Percentiles rank a stretch among this genome's conserved stretches.
These are phyloP conservation scores for Termitomyces sp. DNA, from an alignment of 768 basidiomycete species.

Conservation along the genomic window DNA sequence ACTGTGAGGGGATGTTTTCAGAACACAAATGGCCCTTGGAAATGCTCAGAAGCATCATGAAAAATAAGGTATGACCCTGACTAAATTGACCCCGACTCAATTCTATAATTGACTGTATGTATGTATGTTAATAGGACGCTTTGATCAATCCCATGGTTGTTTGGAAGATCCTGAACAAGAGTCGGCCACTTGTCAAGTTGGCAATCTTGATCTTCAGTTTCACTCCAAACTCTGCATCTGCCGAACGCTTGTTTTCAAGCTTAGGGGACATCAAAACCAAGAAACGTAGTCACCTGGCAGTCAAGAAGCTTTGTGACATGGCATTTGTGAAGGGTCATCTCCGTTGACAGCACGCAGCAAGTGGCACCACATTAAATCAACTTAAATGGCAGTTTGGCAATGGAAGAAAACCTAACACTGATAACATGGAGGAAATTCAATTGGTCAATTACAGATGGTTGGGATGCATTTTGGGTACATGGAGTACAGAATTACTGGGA, in stretches of 20 bases:
- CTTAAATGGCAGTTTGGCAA: too few relatives aligned
- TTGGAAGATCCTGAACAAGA: conserved; percentile 8
- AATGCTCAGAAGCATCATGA: neutral
- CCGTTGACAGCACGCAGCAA: too few relatives aligned
- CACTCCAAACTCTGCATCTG: conserved; percentile 11
- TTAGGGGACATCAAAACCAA: conserved; percentile 10
- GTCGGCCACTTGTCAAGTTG: conserved; percentile 17
- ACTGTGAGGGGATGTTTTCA: neutral
- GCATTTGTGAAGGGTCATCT: too few relatives aligned
- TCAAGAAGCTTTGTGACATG: too few relatives aligned
- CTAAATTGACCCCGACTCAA: too few relatives aligned
- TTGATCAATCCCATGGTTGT: neutral
- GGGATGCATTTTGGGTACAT: neutral
- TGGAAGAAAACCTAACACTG: too few relatives aligned
- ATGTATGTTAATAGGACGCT: too few relatives aligned
- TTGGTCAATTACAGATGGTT: neutral
- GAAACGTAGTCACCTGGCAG: conserved; percentile 1
- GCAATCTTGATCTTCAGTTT: conserved; percentile 23
- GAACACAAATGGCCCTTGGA: neutral
- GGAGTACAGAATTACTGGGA: neutral
- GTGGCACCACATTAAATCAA: too few relatives aligned
- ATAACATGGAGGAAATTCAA: too few relatives aligned
- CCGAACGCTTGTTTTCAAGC: neutral
- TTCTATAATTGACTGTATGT: too few relatives aligned
- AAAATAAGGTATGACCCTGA: too few relatives aligned